These are phyloP conservation scores for Chlorella sorokiniana DNA, from an alignment of 139 green algal genomes.

Conservation along the genomic window DNA sequence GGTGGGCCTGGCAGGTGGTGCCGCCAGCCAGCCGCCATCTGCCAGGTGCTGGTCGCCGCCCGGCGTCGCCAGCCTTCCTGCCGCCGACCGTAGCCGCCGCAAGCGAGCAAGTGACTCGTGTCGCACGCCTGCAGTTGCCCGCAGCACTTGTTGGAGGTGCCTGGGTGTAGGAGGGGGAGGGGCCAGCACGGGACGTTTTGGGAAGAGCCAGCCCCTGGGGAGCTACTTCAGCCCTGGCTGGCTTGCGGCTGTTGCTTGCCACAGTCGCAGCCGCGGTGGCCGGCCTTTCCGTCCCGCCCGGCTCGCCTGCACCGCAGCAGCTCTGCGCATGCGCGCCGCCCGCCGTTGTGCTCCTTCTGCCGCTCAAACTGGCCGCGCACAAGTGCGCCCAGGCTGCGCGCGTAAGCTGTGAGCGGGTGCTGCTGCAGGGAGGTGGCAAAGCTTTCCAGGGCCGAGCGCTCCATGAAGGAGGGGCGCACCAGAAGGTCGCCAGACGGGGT, in stretches of 20 bases:
- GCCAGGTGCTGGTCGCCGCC: neutral
- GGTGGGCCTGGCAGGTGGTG: neutral
- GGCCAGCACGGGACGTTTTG: neutral
- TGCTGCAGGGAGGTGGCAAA: conserved; percentile 1
- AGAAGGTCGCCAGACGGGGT: conserved; percentile 11
- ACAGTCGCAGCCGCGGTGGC: neutral
- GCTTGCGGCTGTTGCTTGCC: neutral
- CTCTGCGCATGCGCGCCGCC: neutral
- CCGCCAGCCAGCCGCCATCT: neutral
- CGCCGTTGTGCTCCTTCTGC: conserved; percentile 15
- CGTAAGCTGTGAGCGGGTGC: conserved; percentile 19
- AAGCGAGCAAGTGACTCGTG: neutral
- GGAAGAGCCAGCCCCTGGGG: neutral
- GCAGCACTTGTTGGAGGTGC: conserved; percentile 7
- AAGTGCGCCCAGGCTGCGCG: neutral
- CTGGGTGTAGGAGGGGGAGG: neutral
- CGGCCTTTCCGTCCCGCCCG: neutral
- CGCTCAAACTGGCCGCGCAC: conserved; percentile 5
- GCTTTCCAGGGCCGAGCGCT: neutral
- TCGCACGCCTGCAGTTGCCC: neutral
- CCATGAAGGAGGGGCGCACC: conserved; percentile 4
- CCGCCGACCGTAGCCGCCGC: neutral
- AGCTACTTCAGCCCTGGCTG: neutral
- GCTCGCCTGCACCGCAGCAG: conserved; percentile 25
- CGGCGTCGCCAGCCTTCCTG: neutral